Evolutionary conservation across 345 rosid genomes (phyloP), one percentile per base, ranked within the genome.

Genomic region (Mallotus nudiflorus): DNA sequence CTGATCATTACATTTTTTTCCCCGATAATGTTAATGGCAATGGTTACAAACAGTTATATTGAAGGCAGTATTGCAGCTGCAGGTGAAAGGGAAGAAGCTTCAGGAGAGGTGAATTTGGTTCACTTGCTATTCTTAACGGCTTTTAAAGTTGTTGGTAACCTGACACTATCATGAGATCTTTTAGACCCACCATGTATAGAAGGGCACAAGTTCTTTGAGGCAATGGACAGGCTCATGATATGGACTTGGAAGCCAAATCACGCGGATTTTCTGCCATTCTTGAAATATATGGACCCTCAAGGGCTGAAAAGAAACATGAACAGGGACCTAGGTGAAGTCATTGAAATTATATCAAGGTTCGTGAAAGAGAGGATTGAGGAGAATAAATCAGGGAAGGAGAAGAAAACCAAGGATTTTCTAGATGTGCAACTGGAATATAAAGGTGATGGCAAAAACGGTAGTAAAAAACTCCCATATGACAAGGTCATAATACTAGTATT

Each of bases 231-330:
- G 45, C 28, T 67, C 35, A 61, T 62, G 69, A 60, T 14, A 28
- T 71, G 70, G 63, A 60, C 37, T 20, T 73, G 73, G 46, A 71
- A 49, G 58, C 69, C 80, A 19, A 76, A 71, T 56, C 9, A 52
- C 35, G 59, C 69, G 3, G 80, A 66, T 5, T 72, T 77, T 49
- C 25, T 77, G 1, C 76, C 76, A 0, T 5, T 66, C 20, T 49
- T 67, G 53, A 72, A 50, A 46, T 46, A 59, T 65, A 1, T 67
- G 9, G 76, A 77, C 53, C 73, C 73, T 12, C 80, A 77, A 8
- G 18, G 69, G 25, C 57, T 67, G 20, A 72, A 39, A 65, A 54
- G 56, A 63, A 71, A 71, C 40, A 72, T 63, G 69, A n/a, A 19
- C 53, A 51, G 15, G 15, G 3, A 71, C 33, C 27, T 77, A 67